Evolutionary conservation across 208 protist genomes (phyloP).

Genomic region (Balamuthia mandrillaris): DNA sequence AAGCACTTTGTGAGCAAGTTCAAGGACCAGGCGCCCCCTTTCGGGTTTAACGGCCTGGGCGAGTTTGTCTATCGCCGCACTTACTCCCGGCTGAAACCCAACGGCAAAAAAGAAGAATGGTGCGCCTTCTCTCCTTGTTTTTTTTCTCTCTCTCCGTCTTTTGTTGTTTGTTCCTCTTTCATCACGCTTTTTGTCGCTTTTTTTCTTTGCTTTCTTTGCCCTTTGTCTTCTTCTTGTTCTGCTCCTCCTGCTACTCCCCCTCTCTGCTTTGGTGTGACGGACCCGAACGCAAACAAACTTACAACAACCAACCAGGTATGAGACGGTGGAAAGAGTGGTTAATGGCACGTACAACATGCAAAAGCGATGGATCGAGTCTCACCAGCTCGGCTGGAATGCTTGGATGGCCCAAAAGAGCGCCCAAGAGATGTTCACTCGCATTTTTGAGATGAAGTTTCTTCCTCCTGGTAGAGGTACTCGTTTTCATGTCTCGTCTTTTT

Average conservation of each 20-base stretch:
- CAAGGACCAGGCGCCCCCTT: conserved; percentile 33
- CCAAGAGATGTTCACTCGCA: conserved; percentile 74
- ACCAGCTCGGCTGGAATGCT: conserved; percentile 52
- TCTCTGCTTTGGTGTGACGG: too few relatives aligned
- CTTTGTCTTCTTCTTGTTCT: too few relatives aligned
- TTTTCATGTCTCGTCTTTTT: not conserved
- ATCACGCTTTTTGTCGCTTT: too few relatives aligned
- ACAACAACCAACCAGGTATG: not conserved
- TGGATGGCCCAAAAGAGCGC: conserved; percentile 46
- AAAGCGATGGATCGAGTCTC: conserved; percentile 60
- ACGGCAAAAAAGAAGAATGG: conserved; percentile 72
- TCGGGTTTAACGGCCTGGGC: conserved; percentile 69
- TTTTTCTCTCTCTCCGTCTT: too few relatives aligned
- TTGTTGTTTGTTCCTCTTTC: too few relatives aligned
- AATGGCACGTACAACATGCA: conserved; percentile 80
- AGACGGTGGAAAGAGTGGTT: conserved; percentile 79
- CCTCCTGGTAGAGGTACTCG: conserved; percentile 62
- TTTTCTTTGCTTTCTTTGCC: too few relatives aligned
- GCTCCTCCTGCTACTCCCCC: too few relatives aligned
- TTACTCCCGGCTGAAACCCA: conserved; percentile 66
- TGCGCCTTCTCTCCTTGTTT: not conserved
- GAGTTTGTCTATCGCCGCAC: conserved; percentile 76
- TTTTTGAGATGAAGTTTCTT: conserved; percentile 81
- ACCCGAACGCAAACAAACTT: too few relatives aligned
- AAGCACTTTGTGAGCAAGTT: conserved; percentile 42